Conservation (phyloP, 176 grass and related monocot species). For the Musa schizocarpa region DNA sequence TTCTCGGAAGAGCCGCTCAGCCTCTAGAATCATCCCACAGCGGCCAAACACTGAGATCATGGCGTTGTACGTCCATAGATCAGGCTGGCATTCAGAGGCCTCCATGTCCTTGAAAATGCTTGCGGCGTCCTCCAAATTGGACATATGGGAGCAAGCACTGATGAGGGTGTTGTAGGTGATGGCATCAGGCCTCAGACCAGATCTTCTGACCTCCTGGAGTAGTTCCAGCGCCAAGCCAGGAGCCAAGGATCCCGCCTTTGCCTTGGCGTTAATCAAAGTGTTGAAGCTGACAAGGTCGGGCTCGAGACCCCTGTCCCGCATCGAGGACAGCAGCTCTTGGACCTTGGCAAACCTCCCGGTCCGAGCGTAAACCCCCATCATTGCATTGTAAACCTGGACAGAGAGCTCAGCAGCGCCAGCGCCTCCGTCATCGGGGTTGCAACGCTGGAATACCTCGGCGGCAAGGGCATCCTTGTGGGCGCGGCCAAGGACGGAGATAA, state of each 20-base stretch:
- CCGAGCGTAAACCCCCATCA: conserved; percentile 90
- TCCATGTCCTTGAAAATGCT: conserved; percentile 64
- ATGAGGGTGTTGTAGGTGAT: conserved; percentile 96
- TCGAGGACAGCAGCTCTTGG: conserved; percentile 48
- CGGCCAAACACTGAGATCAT: conserved; percentile 72
- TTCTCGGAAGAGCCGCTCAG: conserved; percentile 54
- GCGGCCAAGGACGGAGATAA: conserved; percentile 70
- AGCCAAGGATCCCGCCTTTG: conserved; percentile 47
- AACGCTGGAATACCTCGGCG: conserved; percentile 63
- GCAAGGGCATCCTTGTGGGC: conserved; percentile 58
- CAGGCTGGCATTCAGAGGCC: conserved; percentile 49
- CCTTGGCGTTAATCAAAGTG: conserved; percentile 82
- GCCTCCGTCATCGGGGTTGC: conserved; percentile 21
- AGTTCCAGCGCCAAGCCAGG: conserved; percentile 54
- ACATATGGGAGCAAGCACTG: conserved; percentile 58
- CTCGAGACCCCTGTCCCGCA: conserved; percentile 59
- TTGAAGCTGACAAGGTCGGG: conserved; percentile 95
- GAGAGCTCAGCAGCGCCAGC: conserved; percentile 21
- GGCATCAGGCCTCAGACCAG: conserved; percentile 66
- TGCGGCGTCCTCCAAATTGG: conserved; percentile 61
- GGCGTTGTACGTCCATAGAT: conserved; percentile 90
- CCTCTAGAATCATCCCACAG: conserved; percentile 43
- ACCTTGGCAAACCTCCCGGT: conserved; percentile 51
- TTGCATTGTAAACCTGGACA: conserved; percentile 82
- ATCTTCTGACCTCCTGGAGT: conserved; percentile 45